Evolutionary conservation across 805 yeast genomes (phyloP).

Genomic region (Lachancea cidri): DNA sequence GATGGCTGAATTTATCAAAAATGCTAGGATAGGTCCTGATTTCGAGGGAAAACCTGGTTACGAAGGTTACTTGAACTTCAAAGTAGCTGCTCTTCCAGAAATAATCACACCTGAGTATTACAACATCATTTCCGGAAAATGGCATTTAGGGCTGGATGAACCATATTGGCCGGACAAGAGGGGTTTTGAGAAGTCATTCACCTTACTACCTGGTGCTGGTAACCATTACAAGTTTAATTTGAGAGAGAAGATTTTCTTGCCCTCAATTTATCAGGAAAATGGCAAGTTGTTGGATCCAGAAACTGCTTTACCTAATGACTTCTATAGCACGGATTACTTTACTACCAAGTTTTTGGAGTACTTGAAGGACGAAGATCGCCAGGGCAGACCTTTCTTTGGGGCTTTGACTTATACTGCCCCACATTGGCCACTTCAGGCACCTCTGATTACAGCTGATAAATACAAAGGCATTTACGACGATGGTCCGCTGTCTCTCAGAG

Average conservation of each 20-base stretch:
- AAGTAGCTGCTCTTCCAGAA: slow-evolving; percentile 51
- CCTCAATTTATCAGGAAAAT: slow-evolving; percentile 38
- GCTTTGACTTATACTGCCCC: slow-evolving; percentile 57
- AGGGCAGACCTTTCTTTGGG: slow-evolving; percentile 52
- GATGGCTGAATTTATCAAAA: slow-evolving; percentile 44
- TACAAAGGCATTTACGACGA: slow-evolving; percentile 44
- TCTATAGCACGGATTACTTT: slow-evolving; percentile 41
- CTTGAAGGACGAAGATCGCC: slow-evolving; percentile 24
- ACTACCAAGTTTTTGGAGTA: slow-evolving; percentile 41
- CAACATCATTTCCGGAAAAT: slow-evolving; percentile 52
- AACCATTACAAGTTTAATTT: slow-evolving; percentile 45
- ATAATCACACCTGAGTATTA: slow-evolving; percentile 43
- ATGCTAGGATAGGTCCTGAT: slow-evolving; percentile 19
- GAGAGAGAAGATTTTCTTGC: slow-evolving; percentile 37
- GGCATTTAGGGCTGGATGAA: slow-evolving; percentile 50
- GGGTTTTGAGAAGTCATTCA: slow-evolving; percentile 47
- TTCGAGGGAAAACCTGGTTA: slow-evolving; percentile 47
- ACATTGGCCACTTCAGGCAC: slow-evolving; percentile 65
- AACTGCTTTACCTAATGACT: slow-evolving; percentile 41
- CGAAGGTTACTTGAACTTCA: slow-evolving; percentile 48
- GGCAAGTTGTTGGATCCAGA: slow-evolving; percentile 36
- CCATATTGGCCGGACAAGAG: slow-evolving; percentile 46
- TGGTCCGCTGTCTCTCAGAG: slow-evolving; percentile 45
- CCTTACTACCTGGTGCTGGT: slow-evolving; percentile 53
- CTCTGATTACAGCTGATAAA: slow-evolving; percentile 41